Conservation (phyloP, 257 asterid species). For the Craterostigma plantagineum region DNA sequence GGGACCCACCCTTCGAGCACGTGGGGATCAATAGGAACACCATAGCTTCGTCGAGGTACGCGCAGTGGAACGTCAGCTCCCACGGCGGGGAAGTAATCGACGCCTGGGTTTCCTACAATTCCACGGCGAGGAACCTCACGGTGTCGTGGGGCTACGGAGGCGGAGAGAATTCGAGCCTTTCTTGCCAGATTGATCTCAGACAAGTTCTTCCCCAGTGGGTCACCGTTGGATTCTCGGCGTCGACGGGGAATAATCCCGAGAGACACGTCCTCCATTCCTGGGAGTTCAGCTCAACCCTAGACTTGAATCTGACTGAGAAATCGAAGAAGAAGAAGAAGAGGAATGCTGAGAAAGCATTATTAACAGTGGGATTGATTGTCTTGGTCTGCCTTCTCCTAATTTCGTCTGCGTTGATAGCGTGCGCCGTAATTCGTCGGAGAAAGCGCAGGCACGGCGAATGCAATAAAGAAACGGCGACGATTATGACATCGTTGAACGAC, state of each 20-base stretch:
- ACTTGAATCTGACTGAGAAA: too few relatives aligned
- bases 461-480: constrained; percentile 1
- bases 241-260: constrained; percentile 17
- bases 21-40: constrained; percentile 20
- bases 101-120: constrained; percentile 17
- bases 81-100: constrained; percentile 8
- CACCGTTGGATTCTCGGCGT: constrained; percentile 25
- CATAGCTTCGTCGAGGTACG: constrained; percentile 5
- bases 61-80: constrained; percentile 12
- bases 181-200: constrained; percentile 12
- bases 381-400: too few relatives aligned
- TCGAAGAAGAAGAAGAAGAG: too few relatives aligned
- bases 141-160: constrained; percentile 12
- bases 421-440: neutral
- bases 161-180: constrained; percentile 4
- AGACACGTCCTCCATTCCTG: constrained; percentile 20
- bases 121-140: constrained; percentile 9
- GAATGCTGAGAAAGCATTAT: too few relatives aligned
- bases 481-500: neutral
- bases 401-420: too few relatives aligned
- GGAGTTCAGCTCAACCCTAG: constrained; percentile 18
- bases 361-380: too few relatives aligned
- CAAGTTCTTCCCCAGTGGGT: constrained; percentile 20
- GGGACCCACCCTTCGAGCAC: constrained; percentile 25
- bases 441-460: neutral